These are phyloP conservation scores for Ceratocystis ficicola DNA, from an alignment of 2,329 filamentous ascomycete species.

Conservation along the genomic window DNA sequence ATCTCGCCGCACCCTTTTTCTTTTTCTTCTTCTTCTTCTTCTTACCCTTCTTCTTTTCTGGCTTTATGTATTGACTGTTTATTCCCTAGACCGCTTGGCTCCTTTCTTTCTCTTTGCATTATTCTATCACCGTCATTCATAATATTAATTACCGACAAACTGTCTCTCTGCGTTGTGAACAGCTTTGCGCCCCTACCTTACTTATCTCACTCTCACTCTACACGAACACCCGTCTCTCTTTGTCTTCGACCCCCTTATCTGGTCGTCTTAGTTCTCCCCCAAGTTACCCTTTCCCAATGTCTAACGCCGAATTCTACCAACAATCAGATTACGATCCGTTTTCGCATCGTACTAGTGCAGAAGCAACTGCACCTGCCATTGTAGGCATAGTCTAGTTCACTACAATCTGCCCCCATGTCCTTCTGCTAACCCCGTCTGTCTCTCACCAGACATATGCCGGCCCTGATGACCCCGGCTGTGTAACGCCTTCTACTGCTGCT, in stretches of 20 bases:
- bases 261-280: background rate
- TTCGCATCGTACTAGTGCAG: constrained; percentile 3
- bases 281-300: constrained; percentile 10
- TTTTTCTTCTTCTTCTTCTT: background rate
- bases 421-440: constrained; percentile 6
- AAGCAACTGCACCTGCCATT: constrained; percentile 11
- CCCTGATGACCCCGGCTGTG: background rate
- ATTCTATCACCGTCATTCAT: background rate
- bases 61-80: background rate
- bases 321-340: constrained; percentile 19
- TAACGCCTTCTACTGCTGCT: background rate
- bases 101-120: constrained; percentile 7
- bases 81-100: background rate
- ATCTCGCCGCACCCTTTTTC: constrained; percentile 3
- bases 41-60: background rate
- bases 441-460: background rate
- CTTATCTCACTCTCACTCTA: background rate
- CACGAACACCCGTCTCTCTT: background rate
- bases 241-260: background rate
- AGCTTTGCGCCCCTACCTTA: background rate
- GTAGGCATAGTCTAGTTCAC: background rate
- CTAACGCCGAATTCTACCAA: constrained; percentile 21
- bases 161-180: background rate
- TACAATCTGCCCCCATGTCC: background rate
- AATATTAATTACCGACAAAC: background rate